These are phyloP conservation scores for Warburgia ugandensis DNA, from an alignment of 164 flowering plant genomes.

Conservation along the genomic window DNA sequence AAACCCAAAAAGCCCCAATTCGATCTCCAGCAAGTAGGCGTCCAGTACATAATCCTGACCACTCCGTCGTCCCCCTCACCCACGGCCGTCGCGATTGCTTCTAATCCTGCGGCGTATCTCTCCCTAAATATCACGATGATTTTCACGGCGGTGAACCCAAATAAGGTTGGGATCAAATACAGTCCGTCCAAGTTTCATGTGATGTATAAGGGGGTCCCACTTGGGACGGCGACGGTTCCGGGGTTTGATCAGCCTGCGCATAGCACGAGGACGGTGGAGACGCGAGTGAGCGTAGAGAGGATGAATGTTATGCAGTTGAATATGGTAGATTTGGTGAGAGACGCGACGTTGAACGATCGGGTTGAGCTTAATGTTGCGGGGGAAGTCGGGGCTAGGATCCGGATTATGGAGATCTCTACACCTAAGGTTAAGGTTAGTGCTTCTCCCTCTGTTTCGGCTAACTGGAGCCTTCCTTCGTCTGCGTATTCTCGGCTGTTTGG, in stretches of 20 bases:
- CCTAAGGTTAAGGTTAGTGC: constrained; percentile 74
- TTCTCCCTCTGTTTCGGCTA: constrained; percentile 6
- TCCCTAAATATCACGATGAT: constrained; percentile 61
- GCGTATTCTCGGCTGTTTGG: not conserved
- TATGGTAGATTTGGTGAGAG: constrained; percentile 70
- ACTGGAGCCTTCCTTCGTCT: constrained; percentile 1
- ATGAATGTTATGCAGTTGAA: constrained; percentile 63
- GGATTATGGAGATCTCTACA: constrained; percentile 62
- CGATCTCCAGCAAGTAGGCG: constrained; percentile 86
- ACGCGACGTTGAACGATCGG: constrained; percentile 75
- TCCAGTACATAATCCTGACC: constrained; percentile 72
- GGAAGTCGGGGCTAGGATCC: constrained; percentile 89
- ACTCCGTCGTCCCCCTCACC: constrained; percentile 20
- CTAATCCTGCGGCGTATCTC: constrained; percentile 40
- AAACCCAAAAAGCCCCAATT: constrained; percentile 91
- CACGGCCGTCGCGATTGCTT: too few species aligned
- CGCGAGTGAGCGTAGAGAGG: constrained; percentile 60
- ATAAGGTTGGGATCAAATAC: constrained; percentile 95
- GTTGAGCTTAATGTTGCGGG: constrained; percentile 80
- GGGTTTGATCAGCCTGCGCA: constrained; percentile 86
- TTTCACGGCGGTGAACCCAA: constrained; percentile 85
- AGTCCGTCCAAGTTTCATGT: constrained; percentile 71
- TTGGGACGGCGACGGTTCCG: constrained; percentile 68
- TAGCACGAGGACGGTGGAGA: constrained; percentile 51
- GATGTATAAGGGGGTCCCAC: constrained; percentile 87